Evolutionary conservation across 345 rosid species (phyloP).

Genomic region (Syzygium aqueum): DNA sequence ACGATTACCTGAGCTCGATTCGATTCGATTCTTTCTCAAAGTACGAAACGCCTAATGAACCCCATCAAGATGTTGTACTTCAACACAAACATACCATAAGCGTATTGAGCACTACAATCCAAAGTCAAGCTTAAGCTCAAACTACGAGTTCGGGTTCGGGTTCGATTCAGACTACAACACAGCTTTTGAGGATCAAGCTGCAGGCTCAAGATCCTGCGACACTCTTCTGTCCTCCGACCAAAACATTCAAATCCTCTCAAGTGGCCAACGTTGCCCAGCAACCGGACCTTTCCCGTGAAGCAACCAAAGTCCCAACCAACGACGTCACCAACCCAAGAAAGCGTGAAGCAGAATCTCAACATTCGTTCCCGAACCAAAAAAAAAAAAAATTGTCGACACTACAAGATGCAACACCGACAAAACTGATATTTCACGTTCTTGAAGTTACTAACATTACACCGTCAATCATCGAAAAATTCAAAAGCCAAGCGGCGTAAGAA

Average conservation of each 20-base stretch:
- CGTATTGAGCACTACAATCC: neutral
- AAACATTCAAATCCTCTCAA: neutral
- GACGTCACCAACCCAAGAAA: neutral
- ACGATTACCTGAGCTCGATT: neutral
- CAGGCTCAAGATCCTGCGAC: neutral
- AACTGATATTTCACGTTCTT: neutral
- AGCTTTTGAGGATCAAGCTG: neutral
- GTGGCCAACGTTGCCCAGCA: neutral
- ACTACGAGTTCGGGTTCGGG: neutral
- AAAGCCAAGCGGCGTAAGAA: neutral
- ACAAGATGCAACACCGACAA: neutral
- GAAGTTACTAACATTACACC: neutral
- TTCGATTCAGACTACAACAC: neutral
- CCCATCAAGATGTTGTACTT: neutral
- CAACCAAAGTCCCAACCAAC: neutral
- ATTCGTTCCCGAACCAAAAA: neutral
- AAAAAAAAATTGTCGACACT: neutral
- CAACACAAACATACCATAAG: neutral
- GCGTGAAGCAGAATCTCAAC: neutral
- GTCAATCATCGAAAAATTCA: neutral
- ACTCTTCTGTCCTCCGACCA: neutral
- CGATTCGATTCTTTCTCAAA: neutral
- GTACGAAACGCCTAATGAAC: neutral
- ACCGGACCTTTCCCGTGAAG: neutral
- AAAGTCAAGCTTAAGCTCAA: neutral